These are phyloP conservation scores for Oxytropis ochrocephala DNA, from an alignment of 306 rosid genomes.

Conservation along the genomic window DNA sequence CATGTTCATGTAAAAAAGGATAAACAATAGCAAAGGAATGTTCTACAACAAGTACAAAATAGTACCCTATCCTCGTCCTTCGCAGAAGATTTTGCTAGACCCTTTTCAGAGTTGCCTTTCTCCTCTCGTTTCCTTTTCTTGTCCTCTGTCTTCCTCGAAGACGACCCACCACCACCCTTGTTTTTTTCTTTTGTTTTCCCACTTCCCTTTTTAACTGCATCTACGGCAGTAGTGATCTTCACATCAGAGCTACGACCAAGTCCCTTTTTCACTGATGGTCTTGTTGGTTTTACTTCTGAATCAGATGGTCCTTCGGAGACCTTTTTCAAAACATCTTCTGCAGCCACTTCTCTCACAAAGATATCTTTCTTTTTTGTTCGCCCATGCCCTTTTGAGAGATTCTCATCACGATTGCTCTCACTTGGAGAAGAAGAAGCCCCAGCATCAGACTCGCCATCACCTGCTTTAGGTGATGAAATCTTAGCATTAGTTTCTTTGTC, in stretches of 20 bases:
- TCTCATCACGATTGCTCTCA: conserved; percentile 43
- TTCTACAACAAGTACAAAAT: background rate
- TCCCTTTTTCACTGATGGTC: conserved; percentile 39
- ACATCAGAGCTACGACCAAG: conserved; percentile 28
- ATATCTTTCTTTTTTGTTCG: conserved; percentile 46
- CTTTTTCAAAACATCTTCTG: conserved; percentile 40
- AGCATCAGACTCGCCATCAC: conserved; percentile 46
- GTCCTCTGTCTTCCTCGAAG: conserved; percentile 41
- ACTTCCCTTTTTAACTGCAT: conserved; percentile 42
- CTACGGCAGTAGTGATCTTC: conserved; percentile 30
- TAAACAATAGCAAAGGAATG: background rate
- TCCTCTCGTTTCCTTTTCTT: conserved; percentile 41
- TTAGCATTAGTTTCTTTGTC: conserved; percentile 39
- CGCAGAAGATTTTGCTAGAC: conserved; percentile 30
- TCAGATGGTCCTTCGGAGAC: conserved; percentile 50
- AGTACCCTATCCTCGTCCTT: conserved; percentile 56
- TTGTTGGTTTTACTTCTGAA: conserved; percentile 47
- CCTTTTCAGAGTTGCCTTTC: conserved; percentile 40
- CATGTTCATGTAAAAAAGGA: background rate
- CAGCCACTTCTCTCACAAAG: conserved; percentile 37
- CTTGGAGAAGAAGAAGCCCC: conserved; percentile 44
- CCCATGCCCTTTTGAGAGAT: conserved; percentile 35
- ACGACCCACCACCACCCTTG: conserved; percentile 38
- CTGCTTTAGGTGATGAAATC: conserved; percentile 42
- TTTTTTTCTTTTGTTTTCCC: conserved; percentile 40